phyloP scores from a whole-genome alignment of 768 basidiomycete genomes.

The Amanita molliuscula region DNA sequence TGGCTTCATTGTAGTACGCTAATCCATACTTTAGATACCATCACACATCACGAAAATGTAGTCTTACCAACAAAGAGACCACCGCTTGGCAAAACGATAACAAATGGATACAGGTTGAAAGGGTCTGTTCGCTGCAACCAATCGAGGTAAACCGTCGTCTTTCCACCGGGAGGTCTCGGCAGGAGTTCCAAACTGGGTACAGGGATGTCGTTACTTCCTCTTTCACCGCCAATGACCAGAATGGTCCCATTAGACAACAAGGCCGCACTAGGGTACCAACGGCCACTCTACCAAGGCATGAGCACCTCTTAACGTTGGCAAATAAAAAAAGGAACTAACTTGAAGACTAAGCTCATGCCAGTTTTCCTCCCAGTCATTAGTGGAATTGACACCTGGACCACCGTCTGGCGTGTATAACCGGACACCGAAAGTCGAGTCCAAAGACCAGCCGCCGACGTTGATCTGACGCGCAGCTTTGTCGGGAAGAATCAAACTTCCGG shows the following conservation, averaged over 20 bases:
- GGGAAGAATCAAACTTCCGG: conserved; percentile 62
- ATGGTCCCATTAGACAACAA: conserved; percentile 67
- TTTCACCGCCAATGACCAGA: conserved; percentile 67
- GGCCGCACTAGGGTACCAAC: conserved; percentile 68
- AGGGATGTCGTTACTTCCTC: conserved; percentile 54
- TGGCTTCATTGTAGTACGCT: conserved; percentile 79
- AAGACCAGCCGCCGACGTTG: conserved; percentile 64
- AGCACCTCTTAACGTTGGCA: neutral
- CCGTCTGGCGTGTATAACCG: conserved; percentile 69
- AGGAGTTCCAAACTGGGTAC: conserved; percentile 65
- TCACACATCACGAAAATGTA: neutral
- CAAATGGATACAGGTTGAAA: conserved; percentile 73
- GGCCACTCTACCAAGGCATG: conserved; percentile 30
- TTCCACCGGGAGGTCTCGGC: conserved; percentile 55
- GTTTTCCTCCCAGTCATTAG: conserved; percentile 77
- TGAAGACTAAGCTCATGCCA: conserved; percentile 45
- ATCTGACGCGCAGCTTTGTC: conserved; percentile 61
- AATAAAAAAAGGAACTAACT: conserved; percentile 22
- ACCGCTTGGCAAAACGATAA: conserved; percentile 60
- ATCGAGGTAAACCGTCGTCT: conserved; percentile 49
- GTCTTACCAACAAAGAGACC: conserved; percentile 54
- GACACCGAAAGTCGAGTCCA: conserved; percentile 61
- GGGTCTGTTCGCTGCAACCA: conserved; percentile 68
- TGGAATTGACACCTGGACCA: conserved; percentile 54
- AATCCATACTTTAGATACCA: neutral